Base-by-base conservation (phyloP, 257 asterid genomes). In the Solanum okadae region DNA sequence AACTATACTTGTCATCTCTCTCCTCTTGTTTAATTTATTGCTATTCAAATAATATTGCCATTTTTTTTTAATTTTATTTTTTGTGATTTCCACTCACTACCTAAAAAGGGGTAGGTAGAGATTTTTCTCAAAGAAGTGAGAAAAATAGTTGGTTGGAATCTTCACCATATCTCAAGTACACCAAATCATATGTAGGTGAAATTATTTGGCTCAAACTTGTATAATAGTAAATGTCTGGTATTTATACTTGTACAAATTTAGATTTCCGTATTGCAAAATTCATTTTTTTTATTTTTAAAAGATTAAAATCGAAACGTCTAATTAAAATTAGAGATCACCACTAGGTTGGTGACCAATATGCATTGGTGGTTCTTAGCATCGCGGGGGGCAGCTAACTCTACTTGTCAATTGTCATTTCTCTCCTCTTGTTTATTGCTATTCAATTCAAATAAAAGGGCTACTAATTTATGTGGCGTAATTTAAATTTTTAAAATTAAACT, bases 21-120 rank as follows among this genome's bases (percentile, higher is more conserved):
- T 78, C 65, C 3, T 78, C 35, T 42, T n/a, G 56, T 37, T 38
- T 76, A 33, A 2, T 73, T 34, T 40, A 14, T n/a, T 78, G 31
- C 5, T 42, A 12, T 42, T 25, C 11, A 37, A 22, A 56, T 18
- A 56, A 56, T 18, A 56, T 56, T 56, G 65, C 65, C 65, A 18
- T 0, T 6, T 52, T 9, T 0, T 38, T 38, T 11, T 2, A 0
- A n/a, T n/a, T 44, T 44, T 12, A 15, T 15, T 2, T 31, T 22
- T n/a, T n/a, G n/a, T n/a, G n/a, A n/a, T n/a, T 38, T 38, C 34
- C 15, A 33, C 35, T 33, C 31, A 27, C 70, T 8, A 25, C 33
- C 46, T 25, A 79, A 75, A 73, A 59, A 13, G 49, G 52, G 87
- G 81, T 88, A 84, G 90, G 70, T 88, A 63, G 88, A 67, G 40